Percentiles rank a stretch among this genome's conserved stretches.
These are phyloP conservation scores for Neoboletus magnificus DNA, from an alignment of 768 basidiomycete genomes.

Conservation along the genomic window DNA sequence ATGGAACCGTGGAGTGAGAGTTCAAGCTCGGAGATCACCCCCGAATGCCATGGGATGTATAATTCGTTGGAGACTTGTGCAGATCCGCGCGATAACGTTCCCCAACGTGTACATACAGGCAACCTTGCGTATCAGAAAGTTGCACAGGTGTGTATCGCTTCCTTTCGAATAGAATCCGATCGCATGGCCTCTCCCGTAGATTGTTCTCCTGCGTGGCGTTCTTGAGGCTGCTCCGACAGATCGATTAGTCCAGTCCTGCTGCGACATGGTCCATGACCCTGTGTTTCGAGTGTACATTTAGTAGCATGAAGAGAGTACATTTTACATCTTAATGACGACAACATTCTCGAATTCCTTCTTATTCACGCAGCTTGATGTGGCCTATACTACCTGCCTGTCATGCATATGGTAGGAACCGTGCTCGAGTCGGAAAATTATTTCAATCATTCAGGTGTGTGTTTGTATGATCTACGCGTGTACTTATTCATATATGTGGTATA, in stretches of 20 bases:
- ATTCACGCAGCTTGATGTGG: constrained; percentile 28
- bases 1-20: constrained; percentile 7
- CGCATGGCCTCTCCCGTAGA: constrained; percentile 25
- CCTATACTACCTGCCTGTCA: constrained; percentile 32
- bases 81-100: constrained; percentile 23
- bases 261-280: constrained; percentile 27
- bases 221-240: constrained; percentile 26
- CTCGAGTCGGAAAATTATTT: constrained; percentile 26
- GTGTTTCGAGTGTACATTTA: constrained; percentile 29
- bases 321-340: constrained; percentile 10
- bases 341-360: neutral
- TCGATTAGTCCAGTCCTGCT: constrained; percentile 29
- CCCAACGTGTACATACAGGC: constrained; percentile 30
- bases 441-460: constrained; percentile 30
- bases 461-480: constrained; percentile 5
- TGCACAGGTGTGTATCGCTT: constrained; percentile 32
- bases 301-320: constrained; percentile 33
- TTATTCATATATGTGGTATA: neutral
- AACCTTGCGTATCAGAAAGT: constrained; percentile 36
- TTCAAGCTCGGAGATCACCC: constrained; percentile 16
- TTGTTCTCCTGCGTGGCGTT: constrained; percentile 34
- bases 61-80: constrained; percentile 25
- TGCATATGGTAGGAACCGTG: constrained; percentile 21
- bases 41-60: constrained; percentile 25
- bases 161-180: constrained; percentile 17